Evolutionary conservation across 352 stramenopile species (phyloP), one percentile per base, ranked within the genome.

Genomic region (Phytophthora foliorum): DNA sequence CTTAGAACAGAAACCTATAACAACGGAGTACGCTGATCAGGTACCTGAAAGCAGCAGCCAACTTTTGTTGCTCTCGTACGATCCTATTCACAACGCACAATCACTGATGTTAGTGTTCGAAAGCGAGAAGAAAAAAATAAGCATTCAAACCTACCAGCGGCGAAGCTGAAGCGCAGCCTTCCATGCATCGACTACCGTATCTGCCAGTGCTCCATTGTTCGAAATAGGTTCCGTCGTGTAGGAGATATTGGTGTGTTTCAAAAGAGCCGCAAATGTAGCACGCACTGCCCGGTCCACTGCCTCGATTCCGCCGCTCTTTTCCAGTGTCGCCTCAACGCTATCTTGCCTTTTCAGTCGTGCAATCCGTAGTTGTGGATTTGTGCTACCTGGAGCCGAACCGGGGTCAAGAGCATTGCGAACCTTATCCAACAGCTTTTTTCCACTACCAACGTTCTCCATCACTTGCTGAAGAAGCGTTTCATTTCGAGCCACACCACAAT

Each of bases 291-390:
- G 87, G 42, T 97, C 86, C 1, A 97, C 89, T 13, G 79, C 77
- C 58, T 95, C 88, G 19, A 93, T 93, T 2, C 86, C 78, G 14
- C 88, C 89, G 63, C 88, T 97, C 45, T 95, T 95, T 66, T 97
- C 88, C 8, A 97, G 66, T 22, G 82, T 85, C 6, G 82, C 84
- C 56, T 97, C 89, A 3, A 97, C 81, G 57, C 89, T 97, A 45
- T 97, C 88, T 65, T 95, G 84, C 11, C 89, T 75, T 54, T 91
- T 94, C 21, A 97, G 55, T 6, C 77, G 80, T 16, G 80, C 84
- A 16, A 77, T 78, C 44, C 86, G 75, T 11, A 95, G 61, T 41
- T 94, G 85, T 24, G 79, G 81, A 49, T 95, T 94, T 24, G 50
- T 57, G n/a, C 68, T 63, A 9, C 78, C 57, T 36, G 63, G 60